Percentiles rank a stretch among this genome's conserved stretches.
Conservation (phyloP, 441 rosid species). For the Populus hybrid region DNA sequence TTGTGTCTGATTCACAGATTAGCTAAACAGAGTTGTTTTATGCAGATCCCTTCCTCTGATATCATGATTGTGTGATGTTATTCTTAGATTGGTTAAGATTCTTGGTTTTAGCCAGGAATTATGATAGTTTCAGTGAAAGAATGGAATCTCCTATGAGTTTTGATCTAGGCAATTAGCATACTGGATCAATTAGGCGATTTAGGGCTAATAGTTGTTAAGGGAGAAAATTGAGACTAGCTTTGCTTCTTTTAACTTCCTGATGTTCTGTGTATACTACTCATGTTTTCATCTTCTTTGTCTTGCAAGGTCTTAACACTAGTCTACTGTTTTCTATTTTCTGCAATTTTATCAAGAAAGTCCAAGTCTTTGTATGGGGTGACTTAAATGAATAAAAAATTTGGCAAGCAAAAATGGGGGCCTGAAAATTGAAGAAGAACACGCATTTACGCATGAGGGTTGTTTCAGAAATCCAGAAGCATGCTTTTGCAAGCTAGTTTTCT, state of each 20-base stretch:
- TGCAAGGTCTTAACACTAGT: not conserved
- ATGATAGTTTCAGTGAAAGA: not conserved
- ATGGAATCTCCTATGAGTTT: constrained; percentile 5
- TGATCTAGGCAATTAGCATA: not conserved
- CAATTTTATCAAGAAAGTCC: not conserved
- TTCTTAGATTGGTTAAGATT: not conserved
- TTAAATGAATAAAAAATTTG: not conserved
- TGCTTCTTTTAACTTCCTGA: not conserved
- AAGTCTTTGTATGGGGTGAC: not conserved
- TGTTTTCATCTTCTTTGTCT: constrained; percentile 1
- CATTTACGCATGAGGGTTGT: not conserved
- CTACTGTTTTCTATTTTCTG: not conserved
- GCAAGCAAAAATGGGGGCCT: not conserved
- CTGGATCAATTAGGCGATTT: not conserved
- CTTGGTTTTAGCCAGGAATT: not conserved
- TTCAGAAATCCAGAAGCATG: not conserved
- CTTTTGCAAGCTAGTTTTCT: not conserved
- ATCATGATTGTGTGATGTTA: not conserved
- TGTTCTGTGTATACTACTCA: not conserved
- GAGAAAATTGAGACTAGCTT: not conserved
- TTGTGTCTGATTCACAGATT: constrained; percentile 2
- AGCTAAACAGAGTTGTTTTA: constrained; percentile 1
- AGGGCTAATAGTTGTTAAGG: not conserved
- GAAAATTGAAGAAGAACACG: not conserved
- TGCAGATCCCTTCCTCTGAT: constrained; percentile 17